These are phyloP conservation scores for Aspergillus unguis DNA, from an alignment of 2,329 filamentous ascomycete species.

Conservation along the genomic window DNA sequence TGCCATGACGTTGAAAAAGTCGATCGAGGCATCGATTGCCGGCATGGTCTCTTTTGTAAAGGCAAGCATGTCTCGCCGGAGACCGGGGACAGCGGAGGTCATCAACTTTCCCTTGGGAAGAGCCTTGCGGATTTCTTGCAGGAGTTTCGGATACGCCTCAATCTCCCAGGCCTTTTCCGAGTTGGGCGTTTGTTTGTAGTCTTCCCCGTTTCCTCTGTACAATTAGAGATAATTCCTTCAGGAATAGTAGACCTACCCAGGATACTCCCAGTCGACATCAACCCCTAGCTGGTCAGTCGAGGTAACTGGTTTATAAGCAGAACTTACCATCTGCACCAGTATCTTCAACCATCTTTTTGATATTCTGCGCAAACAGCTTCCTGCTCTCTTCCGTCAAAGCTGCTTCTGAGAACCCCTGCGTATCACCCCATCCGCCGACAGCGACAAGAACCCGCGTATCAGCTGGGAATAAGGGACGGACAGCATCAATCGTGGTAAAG, in stretches of 20 bases:
- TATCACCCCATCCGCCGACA: conserved; percentile 8
- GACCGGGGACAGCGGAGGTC: conserved; percentile 7
- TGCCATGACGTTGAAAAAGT: conserved; percentile 11
- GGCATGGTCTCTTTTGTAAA: conserved; percentile 2
- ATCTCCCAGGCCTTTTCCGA: conserved; percentile 8
- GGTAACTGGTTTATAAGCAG: background rate
- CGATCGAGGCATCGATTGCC: conserved; percentile 1
- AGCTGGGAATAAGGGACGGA: background rate
- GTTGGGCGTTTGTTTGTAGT: conserved; percentile 6
- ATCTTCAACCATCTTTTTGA: conserved; percentile 3
- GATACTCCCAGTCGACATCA: conserved; percentile 13
- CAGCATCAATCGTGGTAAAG: background rate
- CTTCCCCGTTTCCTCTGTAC: conserved; percentile 8
- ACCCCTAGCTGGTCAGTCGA: conserved; percentile 3
- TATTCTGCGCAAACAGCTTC: conserved; percentile 4
- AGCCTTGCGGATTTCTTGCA: background rate
- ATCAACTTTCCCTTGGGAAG: conserved; percentile 3
- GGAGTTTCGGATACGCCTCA: background rate
- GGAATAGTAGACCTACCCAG: background rate
- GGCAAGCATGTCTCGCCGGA: conserved; percentile 8
- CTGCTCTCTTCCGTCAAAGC: conserved; percentile 1
- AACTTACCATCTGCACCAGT: conserved; percentile 6
- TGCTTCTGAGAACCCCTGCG: conserved; percentile 1
- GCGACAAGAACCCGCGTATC: conserved; percentile 1
- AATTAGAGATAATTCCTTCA: background rate